Evolutionary conservation across 2,329 filamentous ascomycete species (phyloP).

Genomic region (Talaromyces albobiverticillius): DNA sequence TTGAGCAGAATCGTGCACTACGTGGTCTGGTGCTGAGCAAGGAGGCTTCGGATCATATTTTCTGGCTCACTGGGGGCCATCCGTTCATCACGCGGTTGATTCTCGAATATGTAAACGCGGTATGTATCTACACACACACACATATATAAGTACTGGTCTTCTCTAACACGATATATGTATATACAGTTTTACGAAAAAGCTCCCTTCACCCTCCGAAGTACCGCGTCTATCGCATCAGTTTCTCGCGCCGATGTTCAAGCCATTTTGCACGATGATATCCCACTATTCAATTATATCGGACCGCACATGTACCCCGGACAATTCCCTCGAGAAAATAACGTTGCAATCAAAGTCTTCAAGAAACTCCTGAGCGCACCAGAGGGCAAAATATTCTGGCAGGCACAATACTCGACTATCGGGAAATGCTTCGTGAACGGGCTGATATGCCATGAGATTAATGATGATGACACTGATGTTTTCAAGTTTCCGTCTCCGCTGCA

Average conservation of each 20-base stretch:
- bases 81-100: neutral
- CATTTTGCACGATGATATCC: neutral
- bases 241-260: neutral
- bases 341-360: slow-evolving; percentile 1
- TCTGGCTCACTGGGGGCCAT: slow-evolving; percentile 7
- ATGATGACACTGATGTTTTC: neutral
- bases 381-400: slow-evolving; percentile 3
- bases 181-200: too few relatives aligned
- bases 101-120: slow-evolving; percentile 5
- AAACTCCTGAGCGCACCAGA: slow-evolving; percentile 3
- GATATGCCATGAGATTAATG: slow-evolving; percentile 2
- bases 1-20: neutral
- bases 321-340: neutral
- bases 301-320: slow-evolving; percentile 5
- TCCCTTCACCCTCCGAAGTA: too few relatives aligned
- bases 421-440: slow-evolving; percentile 5
- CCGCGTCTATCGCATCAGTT: neutral
- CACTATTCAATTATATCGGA: slow-evolving; percentile 1
- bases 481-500: slow-evolving; percentile 9
- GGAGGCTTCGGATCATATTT: slow-evolving; percentile 1
- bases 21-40: neutral
- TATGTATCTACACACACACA: neutral
- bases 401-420: neutral
- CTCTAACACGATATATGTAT: neutral
- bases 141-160: neutral